Percentiles rank a stretch among this genome's conserved stretches.
Conservation (phyloP, 2,329 filamentous ascomycete species). For the Aspergillus fumigatus region DNA sequence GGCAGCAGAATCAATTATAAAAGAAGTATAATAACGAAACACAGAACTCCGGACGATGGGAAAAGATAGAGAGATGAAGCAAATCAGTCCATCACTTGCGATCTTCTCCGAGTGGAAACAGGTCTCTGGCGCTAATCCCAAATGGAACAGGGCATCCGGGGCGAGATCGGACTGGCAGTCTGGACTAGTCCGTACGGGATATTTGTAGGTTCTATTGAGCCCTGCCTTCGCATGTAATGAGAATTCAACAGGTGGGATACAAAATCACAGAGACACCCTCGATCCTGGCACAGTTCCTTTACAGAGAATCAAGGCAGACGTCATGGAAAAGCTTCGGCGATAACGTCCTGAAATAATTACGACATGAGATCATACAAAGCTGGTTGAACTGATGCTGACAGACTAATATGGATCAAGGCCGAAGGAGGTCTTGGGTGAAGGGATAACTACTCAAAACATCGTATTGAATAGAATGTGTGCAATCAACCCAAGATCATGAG, state of each 20-base stretch:
- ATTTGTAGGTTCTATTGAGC: background rate
- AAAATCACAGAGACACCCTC: background rate
- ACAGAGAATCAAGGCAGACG: background rate
- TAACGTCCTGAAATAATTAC: background rate
- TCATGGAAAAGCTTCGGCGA: background rate
- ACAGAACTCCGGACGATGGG: background rate
- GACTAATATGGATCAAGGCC: background rate
- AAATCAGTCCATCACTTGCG: background rate
- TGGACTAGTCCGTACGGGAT: background rate
- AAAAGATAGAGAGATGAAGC: background rate
- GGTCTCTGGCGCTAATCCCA: conserved; percentile 1
- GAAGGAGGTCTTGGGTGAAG: background rate
- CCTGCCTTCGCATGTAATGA: background rate
- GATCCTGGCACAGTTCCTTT: background rate
- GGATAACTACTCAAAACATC: background rate
- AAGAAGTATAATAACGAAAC: background rate
- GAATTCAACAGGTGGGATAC: background rate
- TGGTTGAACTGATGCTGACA: background rate
- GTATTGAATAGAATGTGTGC: background rate
- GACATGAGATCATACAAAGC: background rate
- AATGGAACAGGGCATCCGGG: background rate
- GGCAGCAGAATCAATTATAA: background rate
- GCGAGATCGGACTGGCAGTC: background rate
- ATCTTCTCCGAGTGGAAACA: background rate
- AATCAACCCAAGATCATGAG: conserved; percentile 4